phyloP scores from a whole-genome alignment of 2,329 filamentous ascomycete species.

The Pseudogymnoascus sp. region DNA sequence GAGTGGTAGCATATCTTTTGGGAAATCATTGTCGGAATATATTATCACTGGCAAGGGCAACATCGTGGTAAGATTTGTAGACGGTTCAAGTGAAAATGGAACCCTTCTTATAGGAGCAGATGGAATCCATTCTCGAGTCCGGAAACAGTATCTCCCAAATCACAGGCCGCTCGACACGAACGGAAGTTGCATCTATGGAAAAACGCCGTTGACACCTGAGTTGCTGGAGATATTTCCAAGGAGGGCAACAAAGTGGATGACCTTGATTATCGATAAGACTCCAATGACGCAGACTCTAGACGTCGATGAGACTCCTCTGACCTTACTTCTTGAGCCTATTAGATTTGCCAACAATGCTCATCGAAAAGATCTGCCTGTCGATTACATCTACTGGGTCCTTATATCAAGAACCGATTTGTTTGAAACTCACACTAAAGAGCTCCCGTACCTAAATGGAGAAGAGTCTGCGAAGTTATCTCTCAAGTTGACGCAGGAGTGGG shows the following conservation, averaged over 20 bases:
- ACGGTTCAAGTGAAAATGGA: slow-evolving; percentile 28
- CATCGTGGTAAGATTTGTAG: slow-evolving; percentile 28
- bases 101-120: slow-evolving; percentile 34
- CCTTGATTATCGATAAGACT: slow-evolving; percentile 19
- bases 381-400: slow-evolving; percentile 33
- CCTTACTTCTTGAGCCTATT: slow-evolving; percentile 23
- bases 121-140: slow-evolving; percentile 31
- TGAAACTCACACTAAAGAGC: slow-evolving; percentile 4
- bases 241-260: slow-evolving; percentile 21
- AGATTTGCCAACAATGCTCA: slow-evolving; percentile 17
- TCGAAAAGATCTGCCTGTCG: slow-evolving; percentile 18
- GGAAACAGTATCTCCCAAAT: slow-evolving; percentile 32
- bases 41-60: slow-evolving; percentile 10
- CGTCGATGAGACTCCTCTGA: slow-evolving; percentile 16
- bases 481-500: slow-evolving; percentile 14
- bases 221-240: slow-evolving; percentile 17
- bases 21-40: slow-evolving; percentile 25
- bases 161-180: slow-evolving; percentile 32
- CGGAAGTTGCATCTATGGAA: slow-evolving; percentile 34
- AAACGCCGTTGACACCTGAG: slow-evolving; percentile 29
- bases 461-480: slow-evolving; percentile 12
- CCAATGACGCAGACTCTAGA: slow-evolving; percentile 10
- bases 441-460: slow-evolving; percentile 9
- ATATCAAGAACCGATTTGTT: slow-evolving; percentile 14
- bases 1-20: slow-evolving; percentile 27